phyloP scores from a whole-genome alignment of 352 stramenopile genomes.

The Phytophthora kernoviae region DNA sequence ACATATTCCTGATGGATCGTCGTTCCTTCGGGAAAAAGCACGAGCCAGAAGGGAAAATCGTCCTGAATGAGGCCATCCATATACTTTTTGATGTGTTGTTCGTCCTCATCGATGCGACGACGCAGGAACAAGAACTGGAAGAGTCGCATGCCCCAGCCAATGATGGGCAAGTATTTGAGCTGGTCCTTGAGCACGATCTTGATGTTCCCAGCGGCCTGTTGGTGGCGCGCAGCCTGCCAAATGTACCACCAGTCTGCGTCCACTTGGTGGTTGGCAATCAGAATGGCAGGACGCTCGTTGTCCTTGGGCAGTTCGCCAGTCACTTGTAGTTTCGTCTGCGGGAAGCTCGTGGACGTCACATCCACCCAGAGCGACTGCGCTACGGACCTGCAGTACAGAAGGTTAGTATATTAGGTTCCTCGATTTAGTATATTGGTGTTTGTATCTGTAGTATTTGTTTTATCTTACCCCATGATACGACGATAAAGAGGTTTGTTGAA shows the following conservation, averaged over 20 bases:
- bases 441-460: no score
- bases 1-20: conserved; percentile 90
- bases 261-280: conserved; percentile 92
- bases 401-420: no score
- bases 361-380: conserved; percentile 87
- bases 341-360: conserved; percentile 85
- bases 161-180: conserved; percentile 88
- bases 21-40: conserved; percentile 92
- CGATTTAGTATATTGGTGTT: no score
- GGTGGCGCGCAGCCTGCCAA: conserved; percentile 79
- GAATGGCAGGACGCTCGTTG: conserved; percentile 74
- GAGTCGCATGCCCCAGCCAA: conserved; percentile 89
- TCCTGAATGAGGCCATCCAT: conserved; percentile 81
- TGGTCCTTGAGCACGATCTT: conserved; percentile 94
- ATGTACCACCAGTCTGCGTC: conserved; percentile 95
- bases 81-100: conserved; percentile 74
- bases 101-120: conserved; percentile 81
- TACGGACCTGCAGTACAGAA: conserved; percentile 37
- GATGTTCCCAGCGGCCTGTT: conserved; percentile 75
- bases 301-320: conserved; percentile 85
- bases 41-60: conserved; percentile 87
- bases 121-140: conserved; percentile 92
- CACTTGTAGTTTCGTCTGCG: conserved; percentile 79
- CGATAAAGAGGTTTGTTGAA: conserved; percentile 87
- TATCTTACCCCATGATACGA: conserved; percentile 63